phyloP scores from a whole-genome alignment of 176 grass and related monocot species.

The Leersia perrieri region DNA sequence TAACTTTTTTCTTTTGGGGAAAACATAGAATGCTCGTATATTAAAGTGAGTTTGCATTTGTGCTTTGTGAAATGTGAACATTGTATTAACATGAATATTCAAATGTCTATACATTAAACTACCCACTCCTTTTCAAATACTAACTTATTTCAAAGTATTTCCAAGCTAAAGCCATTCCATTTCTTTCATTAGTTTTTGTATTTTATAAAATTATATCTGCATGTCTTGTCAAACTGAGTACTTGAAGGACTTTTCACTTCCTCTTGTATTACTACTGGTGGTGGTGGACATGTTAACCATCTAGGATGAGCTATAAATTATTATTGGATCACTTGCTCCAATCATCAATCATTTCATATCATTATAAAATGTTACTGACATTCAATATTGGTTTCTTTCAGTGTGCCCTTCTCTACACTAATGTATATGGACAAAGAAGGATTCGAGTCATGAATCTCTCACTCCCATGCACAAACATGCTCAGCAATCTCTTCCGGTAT shows the following conservation, averaged over 20 bases:
- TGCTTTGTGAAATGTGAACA: neutral
- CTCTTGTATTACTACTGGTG: neutral
- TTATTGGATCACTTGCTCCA: slow-evolving; percentile 3
- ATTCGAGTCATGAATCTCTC: slow-evolving; percentile 87
- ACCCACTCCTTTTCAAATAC: neutral
- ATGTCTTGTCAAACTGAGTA: neutral
- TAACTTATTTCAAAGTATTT: neutral
- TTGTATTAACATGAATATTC: neutral
- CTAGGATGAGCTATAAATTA: neutral
- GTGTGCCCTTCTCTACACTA: slow-evolving; percentile 92
- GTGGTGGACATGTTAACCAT: neutral
- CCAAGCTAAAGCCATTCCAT: neutral
- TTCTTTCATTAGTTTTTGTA: neutral
- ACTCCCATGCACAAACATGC: slow-evolving; percentile 69
- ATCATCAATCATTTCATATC: neutral
- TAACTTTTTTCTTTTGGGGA: neutral
- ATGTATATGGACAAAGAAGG: slow-evolving; percentile 80
- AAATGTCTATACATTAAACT: neutral
- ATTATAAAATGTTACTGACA: neutral
- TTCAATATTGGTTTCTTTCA: slow-evolving; percentile 31
- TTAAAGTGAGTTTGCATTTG: neutral
- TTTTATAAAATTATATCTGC: neutral
- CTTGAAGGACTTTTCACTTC: neutral
- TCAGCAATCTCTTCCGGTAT: slow-evolving; percentile 69
- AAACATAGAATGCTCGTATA: neutral